phyloP scores from a whole-genome alignment of 2,329 filamentous ascomycete species.

The Domatiomyces catenatus region DNA sequence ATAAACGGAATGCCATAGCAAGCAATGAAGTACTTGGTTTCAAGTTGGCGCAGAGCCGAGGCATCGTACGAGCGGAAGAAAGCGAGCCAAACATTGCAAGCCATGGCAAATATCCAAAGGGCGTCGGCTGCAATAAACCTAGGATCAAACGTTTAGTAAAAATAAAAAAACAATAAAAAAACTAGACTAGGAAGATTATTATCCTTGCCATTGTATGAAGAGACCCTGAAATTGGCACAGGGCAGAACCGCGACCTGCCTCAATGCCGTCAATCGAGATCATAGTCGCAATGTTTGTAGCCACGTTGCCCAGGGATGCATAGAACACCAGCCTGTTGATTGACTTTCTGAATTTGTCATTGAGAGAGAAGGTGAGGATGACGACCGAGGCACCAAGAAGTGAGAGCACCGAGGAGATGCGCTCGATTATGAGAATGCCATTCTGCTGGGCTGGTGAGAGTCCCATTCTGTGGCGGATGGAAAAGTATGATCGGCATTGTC shows the following conservation, averaged over 20 bases:
- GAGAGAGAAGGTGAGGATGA: slow-evolving; percentile 54
- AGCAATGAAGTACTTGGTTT: slow-evolving; percentile 51
- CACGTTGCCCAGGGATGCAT: slow-evolving; percentile 67
- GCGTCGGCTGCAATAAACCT: slow-evolving; percentile 69
- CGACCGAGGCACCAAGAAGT: slow-evolving; percentile 53
- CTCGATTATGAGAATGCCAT: slow-evolving; percentile 36
- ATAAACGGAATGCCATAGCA: slow-evolving; percentile 63
- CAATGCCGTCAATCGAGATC: slow-evolving; percentile 49
- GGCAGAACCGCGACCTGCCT: slow-evolving; percentile 32
- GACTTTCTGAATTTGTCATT: slow-evolving; percentile 63
- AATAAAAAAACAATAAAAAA: background rate
- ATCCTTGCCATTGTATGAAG: slow-evolving; percentile 64
- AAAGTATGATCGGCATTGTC: background rate
- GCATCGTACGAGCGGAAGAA: slow-evolving; percentile 62
- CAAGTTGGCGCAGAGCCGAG: slow-evolving; percentile 47
- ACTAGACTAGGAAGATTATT: background rate
- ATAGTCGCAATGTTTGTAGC: slow-evolving; percentile 62
- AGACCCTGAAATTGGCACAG: slow-evolving; percentile 65
- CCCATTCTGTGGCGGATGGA: background rate
- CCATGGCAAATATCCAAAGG: slow-evolving; percentile 68
- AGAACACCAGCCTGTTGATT: slow-evolving; percentile 77
- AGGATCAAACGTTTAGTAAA: slow-evolving; percentile 1
- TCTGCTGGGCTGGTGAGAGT: background rate
- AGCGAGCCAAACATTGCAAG: slow-evolving; percentile 66
- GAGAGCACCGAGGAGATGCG: slow-evolving; percentile 56